Base-by-base conservation (phyloP, 1,284 basidiomycete genomes). In the Ceratobasidium sp. region DNA sequence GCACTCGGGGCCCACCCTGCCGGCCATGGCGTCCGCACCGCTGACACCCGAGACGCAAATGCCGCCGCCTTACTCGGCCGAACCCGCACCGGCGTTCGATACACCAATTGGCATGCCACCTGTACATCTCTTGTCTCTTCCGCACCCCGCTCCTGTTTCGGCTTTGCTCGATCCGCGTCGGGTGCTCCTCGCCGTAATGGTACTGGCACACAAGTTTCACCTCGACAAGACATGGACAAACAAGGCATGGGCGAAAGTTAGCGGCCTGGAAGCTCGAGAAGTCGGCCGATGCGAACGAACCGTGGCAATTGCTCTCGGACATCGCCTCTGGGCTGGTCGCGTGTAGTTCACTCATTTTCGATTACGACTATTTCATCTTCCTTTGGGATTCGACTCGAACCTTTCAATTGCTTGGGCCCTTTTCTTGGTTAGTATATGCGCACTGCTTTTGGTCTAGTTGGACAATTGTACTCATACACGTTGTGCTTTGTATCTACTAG, bases 141-240 rank as follows among this genome's bases (percentile, higher is more conserved):
- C 15, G 29, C 47, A 22, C 47, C 22, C 60, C 27, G 45, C 58
- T 35, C 17, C 58, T 12, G 29, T 22, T 20, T 65, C 60, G 32
- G 60, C 92, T 0, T 83, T 95, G 25, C 83, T 93, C 43, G 96
- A 94, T 76, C 92, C 94, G 1, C 85, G 94, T 20, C 86, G 94
- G 50, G 87, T 93, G 1, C 96, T 98, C 78, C 82, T 97, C 6
- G 93, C 93, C 0, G 88, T 92, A 0, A 82, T 97, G 43, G 93
- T 98, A 72, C 83, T 94, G 50, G 94, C 94, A 0, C 90, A 91
- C 38, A 98, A 98, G 77, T 96, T 96, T 78, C 87, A 92, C 69
- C 93, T 96, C 80, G 95, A 98, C 76, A 89, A 91, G 68, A 94
- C 91, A 62, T 97, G 95, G 76, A 94, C 92, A 15, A 96, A 97